Conservation (phyloP, 176 grass and related monocot genomes). For the Secale cereale region DNA sequence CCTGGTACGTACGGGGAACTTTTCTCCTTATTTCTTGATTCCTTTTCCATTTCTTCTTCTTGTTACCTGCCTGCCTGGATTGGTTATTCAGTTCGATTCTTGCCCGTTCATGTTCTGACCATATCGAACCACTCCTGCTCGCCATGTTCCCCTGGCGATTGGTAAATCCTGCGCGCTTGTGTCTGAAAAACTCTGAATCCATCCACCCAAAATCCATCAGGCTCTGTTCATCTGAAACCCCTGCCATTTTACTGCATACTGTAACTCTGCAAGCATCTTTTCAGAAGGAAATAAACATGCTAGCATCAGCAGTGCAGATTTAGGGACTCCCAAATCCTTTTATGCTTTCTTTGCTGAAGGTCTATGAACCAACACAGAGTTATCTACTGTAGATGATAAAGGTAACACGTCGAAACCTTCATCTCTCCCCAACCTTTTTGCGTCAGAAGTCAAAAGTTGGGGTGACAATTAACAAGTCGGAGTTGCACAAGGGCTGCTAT, state of each 20-base stretch:
- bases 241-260: background rate
- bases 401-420: background rate
- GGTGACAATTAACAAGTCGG: background rate
- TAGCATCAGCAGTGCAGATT: background rate
- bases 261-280: background rate
- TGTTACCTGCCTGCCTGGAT: background rate
- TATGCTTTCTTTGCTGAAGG: background rate
- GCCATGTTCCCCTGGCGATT: background rate
- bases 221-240: background rate
- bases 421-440: background rate
- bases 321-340: background rate
- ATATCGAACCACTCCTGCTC: background rate
- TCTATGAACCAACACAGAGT: background rate
- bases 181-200: background rate
- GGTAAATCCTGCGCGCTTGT: background rate
- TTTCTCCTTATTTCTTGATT: background rate
- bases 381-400: background rate
- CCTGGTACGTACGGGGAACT: constrained; percentile 18
- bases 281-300: background rate
- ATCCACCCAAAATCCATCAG: background rate
- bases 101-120: background rate
- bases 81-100: background rate
- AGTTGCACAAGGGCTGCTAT: background rate
- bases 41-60: background rate
- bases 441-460: background rate